A percentile compares a stretch with the other conserved stretches of the same genome.
phyloP scores from a whole-genome alignment of 805 yeast genomes.

The Starmerella geochares region DNA sequence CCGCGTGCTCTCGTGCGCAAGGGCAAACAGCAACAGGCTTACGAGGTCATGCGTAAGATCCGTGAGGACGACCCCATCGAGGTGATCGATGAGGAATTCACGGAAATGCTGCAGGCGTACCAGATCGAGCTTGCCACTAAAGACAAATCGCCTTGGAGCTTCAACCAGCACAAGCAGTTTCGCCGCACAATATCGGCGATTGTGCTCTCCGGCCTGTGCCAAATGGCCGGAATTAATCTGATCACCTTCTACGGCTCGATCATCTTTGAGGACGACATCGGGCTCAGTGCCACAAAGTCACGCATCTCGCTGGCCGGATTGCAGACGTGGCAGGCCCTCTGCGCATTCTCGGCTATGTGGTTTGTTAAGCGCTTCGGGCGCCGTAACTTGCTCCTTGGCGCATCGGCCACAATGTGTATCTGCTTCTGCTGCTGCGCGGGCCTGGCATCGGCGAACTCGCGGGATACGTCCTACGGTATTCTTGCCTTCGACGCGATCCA shows the following conservation, averaged over 20 bases:
- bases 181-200: constrained; percentile 38
- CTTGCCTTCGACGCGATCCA: constrained; percentile 41
- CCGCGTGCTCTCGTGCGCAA: constrained; percentile 37
- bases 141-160: constrained; percentile 17
- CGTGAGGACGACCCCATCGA: constrained; percentile 12
- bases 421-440: constrained; percentile 29
- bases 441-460: constrained; percentile 30
- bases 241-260: constrained; percentile 50
- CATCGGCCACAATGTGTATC: constrained; percentile 30
- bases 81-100: constrained; percentile 18
- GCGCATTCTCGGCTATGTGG: constrained; percentile 43
- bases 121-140: constrained; percentile 13
- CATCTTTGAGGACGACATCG: constrained; percentile 38
- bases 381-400: constrained; percentile 37
- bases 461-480: constrained; percentile 32
- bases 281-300: constrained; percentile 35
- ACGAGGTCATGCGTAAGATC: constrained; percentile 18
- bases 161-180: constrained; percentile 34
- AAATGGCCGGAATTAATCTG: constrained; percentile 44
- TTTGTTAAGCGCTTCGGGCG: constrained; percentile 47
- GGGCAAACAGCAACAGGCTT: constrained; percentile 26
- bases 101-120: constrained; percentile 18
- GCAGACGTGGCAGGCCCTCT: constrained; percentile 35
- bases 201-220: constrained; percentile 21
- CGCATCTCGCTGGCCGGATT: constrained; percentile 38